phyloP scores from a whole-genome alignment of 176 grass and related monocot species.

The Coix lacrymajobi region DNA sequence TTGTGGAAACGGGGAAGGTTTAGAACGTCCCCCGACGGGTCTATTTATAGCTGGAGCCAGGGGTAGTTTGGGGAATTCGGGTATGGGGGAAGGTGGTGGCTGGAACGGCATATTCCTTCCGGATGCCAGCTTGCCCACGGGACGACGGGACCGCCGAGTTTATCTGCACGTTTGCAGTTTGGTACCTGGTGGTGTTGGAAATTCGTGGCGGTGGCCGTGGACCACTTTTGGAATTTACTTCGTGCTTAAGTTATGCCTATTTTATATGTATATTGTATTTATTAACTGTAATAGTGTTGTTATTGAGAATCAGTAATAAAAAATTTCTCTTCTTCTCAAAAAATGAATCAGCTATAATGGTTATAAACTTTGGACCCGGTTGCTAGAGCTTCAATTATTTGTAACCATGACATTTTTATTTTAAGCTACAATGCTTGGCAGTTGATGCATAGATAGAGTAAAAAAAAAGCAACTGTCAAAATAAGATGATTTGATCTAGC shows the following conservation, averaged over 20 bases:
- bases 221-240: background rate
- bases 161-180: background rate
- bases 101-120: constrained; percentile 20
- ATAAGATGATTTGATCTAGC: too few species aligned
- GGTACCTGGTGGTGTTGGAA: fast-evolving
- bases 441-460: too few species aligned
- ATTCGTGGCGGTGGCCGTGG: fast-evolving
- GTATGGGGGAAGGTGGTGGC: background rate
- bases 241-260: background rate
- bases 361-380: too few species aligned
- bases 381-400: too few species aligned
- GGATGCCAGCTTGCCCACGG: constrained; percentile 15
- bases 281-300: background rate
- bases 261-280: too few species aligned
- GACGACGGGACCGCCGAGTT: background rate
- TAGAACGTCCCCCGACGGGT: fast-evolving
- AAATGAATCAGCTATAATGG: too few species aligned
- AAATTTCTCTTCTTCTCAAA: too few species aligned
- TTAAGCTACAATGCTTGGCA: too few species aligned
- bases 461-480: too few species aligned
- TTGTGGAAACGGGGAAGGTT: constrained; percentile 30
- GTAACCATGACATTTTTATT: too few species aligned
- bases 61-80: constrained; percentile 6
- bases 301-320: background rate
- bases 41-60: constrained; percentile 16